These are phyloP conservation scores for Dictyostelium purpureum DNA, from an alignment of 78 protist genomes.

Conservation along the genomic window DNA sequence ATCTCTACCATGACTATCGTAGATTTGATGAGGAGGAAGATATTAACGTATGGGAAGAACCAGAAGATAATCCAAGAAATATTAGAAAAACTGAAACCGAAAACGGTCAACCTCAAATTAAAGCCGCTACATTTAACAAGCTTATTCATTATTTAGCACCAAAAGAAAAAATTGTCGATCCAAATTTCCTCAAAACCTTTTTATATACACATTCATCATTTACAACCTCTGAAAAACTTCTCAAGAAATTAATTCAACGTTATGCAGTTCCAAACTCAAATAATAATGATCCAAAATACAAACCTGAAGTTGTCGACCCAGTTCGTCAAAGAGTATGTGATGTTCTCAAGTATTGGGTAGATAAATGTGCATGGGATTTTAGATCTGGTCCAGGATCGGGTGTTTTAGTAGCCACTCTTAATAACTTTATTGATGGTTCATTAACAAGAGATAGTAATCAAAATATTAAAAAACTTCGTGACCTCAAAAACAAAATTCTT, in stretches of 20 bases:
- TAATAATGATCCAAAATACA: not conserved
- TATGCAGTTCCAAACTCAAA: constrained; percentile 17
- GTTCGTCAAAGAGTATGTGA: constrained; percentile 12
- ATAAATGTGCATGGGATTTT: constrained; percentile 77
- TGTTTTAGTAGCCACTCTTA: constrained; percentile 25
- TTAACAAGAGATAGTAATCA: constrained; percentile 45
- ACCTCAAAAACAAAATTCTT: not conserved
- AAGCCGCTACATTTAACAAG: constrained; percentile 60
- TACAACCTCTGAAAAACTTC: constrained; percentile 46
- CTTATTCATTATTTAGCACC: constrained; percentile 32
- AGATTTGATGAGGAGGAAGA: constrained; percentile 49
- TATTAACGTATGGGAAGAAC: constrained; percentile 67
- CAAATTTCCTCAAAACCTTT: constrained; percentile 28
- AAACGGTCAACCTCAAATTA: not conserved
- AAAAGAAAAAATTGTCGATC: constrained; percentile 29
- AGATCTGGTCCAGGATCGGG: constrained; percentile 36
- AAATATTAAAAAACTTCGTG: constrained; percentile 21
- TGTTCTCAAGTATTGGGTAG: constrained; percentile 68
- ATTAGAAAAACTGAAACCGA: constrained; percentile 42
- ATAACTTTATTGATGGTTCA: constrained; percentile 71
- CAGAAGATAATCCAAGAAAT: constrained; percentile 15
- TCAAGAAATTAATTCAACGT: constrained; percentile 70
- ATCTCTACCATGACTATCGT: constrained; percentile 46
- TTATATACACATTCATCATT: constrained; percentile 48
- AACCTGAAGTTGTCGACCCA: constrained; percentile 25